Percentiles rank a stretch among this genome's conserved stretches.
Evolutionary conservation across 1,139 yeast species (phyloP).

Genomic region (Saccharomycopsis hybrid): DNA sequence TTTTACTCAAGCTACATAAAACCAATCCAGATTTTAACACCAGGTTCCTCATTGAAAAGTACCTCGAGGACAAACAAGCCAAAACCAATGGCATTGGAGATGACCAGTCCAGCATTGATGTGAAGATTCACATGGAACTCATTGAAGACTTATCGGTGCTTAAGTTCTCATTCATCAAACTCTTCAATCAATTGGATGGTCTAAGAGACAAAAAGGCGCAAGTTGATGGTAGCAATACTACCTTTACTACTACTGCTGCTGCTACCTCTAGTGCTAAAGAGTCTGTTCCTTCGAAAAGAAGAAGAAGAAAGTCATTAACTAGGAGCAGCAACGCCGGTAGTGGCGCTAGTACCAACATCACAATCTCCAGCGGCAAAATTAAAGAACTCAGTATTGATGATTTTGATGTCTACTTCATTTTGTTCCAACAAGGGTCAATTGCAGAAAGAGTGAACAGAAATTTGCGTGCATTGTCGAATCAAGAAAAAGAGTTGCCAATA

Average conservation of each 20-base stretch:
- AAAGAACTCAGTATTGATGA: background rate
- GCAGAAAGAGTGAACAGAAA: slow-evolving; percentile 15
- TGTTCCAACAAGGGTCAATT: slow-evolving; percentile 27
- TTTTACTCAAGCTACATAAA: slow-evolving; percentile 4
- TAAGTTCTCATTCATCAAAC: slow-evolving; percentile 6
- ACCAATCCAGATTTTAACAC: slow-evolving; percentile 9
- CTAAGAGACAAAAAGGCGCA: background rate
- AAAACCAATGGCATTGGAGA: background rate
- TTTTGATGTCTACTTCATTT: background rate
- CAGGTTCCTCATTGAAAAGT: slow-evolving; percentile 11
- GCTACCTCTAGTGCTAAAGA: background rate
- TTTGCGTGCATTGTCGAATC: background rate
- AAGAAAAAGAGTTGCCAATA: slow-evolving; percentile 1
- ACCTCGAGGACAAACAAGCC: background rate
- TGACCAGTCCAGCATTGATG: background rate
- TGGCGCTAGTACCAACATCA: background rate
- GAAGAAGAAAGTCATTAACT: background rate
- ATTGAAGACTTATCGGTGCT: slow-evolving; percentile 8
- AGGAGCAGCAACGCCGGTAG: background rate
- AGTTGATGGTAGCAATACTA: no score
- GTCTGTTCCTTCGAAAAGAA: background rate
- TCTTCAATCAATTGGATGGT: slow-evolving; percentile 3
- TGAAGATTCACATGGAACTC: background rate
- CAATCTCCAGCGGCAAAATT: background rate
- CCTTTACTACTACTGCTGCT: background rate